A percentile compares a stretch with the other conserved stretches of the same genome.
Conservation (phyloP, 1,284 basidiomycete genomes). For the Boletus mariae region DNA sequence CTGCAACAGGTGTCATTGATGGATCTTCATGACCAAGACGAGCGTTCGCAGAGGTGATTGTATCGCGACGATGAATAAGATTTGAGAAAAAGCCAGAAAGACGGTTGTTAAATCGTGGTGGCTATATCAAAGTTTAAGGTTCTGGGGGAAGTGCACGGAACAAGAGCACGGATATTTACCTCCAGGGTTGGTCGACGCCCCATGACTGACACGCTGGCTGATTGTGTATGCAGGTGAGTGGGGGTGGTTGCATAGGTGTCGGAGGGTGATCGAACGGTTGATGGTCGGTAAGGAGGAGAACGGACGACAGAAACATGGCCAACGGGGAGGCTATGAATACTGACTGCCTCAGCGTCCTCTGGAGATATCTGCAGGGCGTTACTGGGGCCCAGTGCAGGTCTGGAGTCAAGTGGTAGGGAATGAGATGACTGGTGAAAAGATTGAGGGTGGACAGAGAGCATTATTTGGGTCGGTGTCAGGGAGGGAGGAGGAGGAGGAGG, state of each 20-base stretch:
- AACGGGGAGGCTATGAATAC: conserved; percentile 56
- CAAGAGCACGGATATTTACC: conserved; percentile 31
- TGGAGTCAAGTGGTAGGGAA: neutral
- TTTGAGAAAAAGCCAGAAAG: conserved; percentile 79
- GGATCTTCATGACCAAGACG: conserved; percentile 30
- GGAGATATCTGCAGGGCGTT: conserved; percentile 10
- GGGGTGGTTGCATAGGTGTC: conserved; percentile 23
- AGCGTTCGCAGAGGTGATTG: conserved; percentile 28
- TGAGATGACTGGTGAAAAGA: neutral
- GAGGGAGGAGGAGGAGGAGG: neutral
- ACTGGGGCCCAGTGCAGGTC: neutral
- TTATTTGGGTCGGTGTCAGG: neutral
- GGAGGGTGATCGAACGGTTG: conserved; percentile 27
- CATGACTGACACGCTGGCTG: conserved; percentile 15
- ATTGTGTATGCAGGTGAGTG: conserved; percentile 21
- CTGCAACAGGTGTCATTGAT: conserved; percentile 20
- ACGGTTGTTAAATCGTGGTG: conserved; percentile 63
- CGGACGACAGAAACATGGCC: conserved; percentile 44
- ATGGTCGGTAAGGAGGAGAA: conserved; percentile 25
- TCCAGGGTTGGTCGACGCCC: conserved; percentile 46
- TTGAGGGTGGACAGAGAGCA: neutral
- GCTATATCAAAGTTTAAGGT: conserved; percentile 26
- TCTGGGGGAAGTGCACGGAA: conserved; percentile 10
- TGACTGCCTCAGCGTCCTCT: conserved; percentile 43
- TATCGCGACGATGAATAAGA: conserved; percentile 69